Evolutionary conservation across 805 yeast species (phyloP), one percentile per base, ranked within the genome.

Genomic region (Torulaspora indica): DNA sequence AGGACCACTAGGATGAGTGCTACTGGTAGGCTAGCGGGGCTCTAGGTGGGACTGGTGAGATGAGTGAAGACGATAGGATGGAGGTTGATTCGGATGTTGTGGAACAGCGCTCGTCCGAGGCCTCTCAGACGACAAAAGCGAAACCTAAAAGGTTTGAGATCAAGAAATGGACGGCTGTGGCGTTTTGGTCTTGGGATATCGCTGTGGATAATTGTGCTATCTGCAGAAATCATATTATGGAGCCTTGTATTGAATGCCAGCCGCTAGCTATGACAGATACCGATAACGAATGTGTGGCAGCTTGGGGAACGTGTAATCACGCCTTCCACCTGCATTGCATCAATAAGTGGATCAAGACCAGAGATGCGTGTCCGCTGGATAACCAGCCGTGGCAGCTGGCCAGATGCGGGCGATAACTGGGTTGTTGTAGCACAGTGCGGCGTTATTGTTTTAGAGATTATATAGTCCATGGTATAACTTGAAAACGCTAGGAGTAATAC

Each of bases 131-230:
- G 9, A 35, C 49, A 30, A 61, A 55, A 38, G 40, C 59, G 6
- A 68, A 48, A 47, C 79, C 83, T 70, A 85, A 83, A 64, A 76
- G 86, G 56, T 90, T 93, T 57, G 97, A 91, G 63, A 90, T 93
- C 32, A 86, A 88, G 63, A 93, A 90, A 72, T 91, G 98, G 98
- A 89, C 96, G 10, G 98, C 98, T 0, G 98, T 93, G 38, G 98
- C 98, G n/a, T 88, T 93, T 63, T 93, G 99, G 99, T 88, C 97
- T 0, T 93, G 98, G 98, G 96, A 88, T 68, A 85, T 88, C 48
- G 91, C 81, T 28, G 91, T 88, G 43, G 98, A 95, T 53, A 88
- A 87, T 43, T 93, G 99, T 73, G 98, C 99, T 31, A 93, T 93
- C 63, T 93, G 99, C 75, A 78, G 98, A 63, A 93, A 91, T 67